phyloP scores from a whole-genome alignment of 176 grass and related monocot genomes.

The Ensete glaucum region DNA sequence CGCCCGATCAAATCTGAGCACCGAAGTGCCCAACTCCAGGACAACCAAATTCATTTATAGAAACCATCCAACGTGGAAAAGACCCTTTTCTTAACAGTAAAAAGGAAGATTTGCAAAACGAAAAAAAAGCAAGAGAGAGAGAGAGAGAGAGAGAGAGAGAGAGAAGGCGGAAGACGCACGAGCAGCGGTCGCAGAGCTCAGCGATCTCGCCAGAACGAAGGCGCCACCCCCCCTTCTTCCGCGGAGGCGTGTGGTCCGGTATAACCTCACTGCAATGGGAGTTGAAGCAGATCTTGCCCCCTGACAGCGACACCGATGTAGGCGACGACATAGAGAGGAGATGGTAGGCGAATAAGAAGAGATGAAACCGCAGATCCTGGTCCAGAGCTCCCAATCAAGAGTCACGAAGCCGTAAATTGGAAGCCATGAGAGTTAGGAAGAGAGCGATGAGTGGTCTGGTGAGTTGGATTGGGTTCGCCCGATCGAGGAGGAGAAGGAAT shows the following conservation, averaged over 20 bases:
- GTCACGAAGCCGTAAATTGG: not conserved
- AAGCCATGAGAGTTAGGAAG: not conserved
- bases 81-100: not conserved
- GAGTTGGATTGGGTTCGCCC: not conserved
- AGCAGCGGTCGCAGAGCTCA: conserved; percentile 90
- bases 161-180: conserved; percentile 42
- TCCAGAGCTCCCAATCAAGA: not conserved
- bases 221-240: conserved; percentile 64
- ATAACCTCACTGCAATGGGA: conserved; percentile 79
- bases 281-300: conserved; percentile 80
- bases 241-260: conserved; percentile 28
- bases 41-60: not conserved
- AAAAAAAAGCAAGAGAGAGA: not conserved
- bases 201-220: conserved; percentile 58
- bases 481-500: not conserved
- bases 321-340: not conserved
- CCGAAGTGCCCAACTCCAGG: not conserved
- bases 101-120: conserved; percentile 10
- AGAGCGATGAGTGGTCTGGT: not conserved
- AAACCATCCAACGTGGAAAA: not conserved
- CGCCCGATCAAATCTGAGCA: not conserved
- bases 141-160: not conserved
- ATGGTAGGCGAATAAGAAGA: not conserved
- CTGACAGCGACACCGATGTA: not conserved
- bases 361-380: not conserved